Percentiles rank a stretch among this genome's conserved stretches.
Conservation (phyloP, 106 monocot genomes). For the Platanthera zijinensis region DNA sequence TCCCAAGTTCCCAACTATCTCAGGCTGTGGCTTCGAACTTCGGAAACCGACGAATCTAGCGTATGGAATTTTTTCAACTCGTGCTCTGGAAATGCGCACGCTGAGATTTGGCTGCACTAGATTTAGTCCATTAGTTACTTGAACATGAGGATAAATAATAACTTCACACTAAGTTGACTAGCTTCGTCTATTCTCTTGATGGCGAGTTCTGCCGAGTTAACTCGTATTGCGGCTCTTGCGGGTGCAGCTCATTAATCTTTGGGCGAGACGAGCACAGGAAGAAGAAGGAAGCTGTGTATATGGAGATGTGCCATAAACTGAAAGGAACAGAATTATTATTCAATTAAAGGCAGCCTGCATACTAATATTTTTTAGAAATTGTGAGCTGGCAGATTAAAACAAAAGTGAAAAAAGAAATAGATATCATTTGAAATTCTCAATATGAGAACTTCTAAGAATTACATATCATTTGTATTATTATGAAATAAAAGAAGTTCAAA, state of each 20-base stretch:
- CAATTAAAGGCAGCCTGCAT: not conserved
- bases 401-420: not conserved
- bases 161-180: not conserved
- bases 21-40: not conserved
- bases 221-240: slow-evolving; percentile 29
- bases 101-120: not conserved
- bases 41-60: not conserved
- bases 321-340: slow-evolving; percentile 11
- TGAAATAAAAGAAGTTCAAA: too few species aligned
- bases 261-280: slow-evolving; percentile 52
- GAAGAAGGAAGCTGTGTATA: slow-evolving; percentile 77
- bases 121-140: not conserved
- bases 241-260: slow-evolving; percentile 9
- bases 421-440: not conserved
- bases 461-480: not conserved
- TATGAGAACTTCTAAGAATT: not conserved
- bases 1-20: too few species aligned
- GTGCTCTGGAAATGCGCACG: not conserved
- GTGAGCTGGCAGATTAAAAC: not conserved
- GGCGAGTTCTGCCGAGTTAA: slow-evolving; percentile 44
- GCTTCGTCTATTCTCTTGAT: slow-evolving; percentile 20
- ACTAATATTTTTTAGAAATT: not conserved
- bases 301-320: slow-evolving; percentile 77
- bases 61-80: not conserved
- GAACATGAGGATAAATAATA: not conserved